Evolutionary conservation across 2,329 filamentous ascomycete species (phyloP).

Genomic region (Zymoseptoria tritici): DNA sequence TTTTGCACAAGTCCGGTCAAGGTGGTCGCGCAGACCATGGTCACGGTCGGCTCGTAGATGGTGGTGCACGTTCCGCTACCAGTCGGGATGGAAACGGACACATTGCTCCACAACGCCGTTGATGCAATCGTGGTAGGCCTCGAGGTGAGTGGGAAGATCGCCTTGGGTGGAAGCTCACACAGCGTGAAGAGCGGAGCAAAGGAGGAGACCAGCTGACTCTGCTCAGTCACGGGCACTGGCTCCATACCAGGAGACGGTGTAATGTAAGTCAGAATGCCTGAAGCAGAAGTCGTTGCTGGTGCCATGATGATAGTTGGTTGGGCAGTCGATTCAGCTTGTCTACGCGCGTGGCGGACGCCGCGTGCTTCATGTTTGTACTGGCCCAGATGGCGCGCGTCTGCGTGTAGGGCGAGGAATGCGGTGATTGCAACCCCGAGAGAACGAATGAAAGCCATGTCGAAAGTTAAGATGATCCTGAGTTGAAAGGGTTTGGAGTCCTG

Average conservation of each 20-base stretch:
- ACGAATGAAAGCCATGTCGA: slow-evolving; percentile 16
- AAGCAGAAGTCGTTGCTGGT: slow-evolving; percentile 13
- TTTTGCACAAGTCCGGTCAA: slow-evolving; percentile 36
- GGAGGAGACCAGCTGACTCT: slow-evolving; percentile 39
- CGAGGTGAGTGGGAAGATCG: slow-evolving; percentile 24
- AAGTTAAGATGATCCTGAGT: neutral
- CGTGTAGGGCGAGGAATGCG: slow-evolving; percentile 12
- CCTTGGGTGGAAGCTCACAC: slow-evolving; percentile 35
- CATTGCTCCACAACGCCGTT: slow-evolving; percentile 33
- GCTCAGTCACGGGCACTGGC: slow-evolving; percentile 34
- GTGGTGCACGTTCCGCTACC: slow-evolving; percentile 34
- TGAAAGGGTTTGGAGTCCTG: slow-evolving; percentile 6
- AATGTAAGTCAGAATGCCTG: slow-evolving; percentile 31
- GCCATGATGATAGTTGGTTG: slow-evolving; percentile 11
- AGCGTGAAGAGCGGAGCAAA: slow-evolving; percentile 37
- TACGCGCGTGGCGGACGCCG: slow-evolving; percentile 16
- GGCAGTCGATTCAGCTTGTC: slow-evolving; percentile 18
- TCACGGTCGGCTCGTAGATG: slow-evolving; percentile 34
- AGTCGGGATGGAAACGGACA: slow-evolving; percentile 27
- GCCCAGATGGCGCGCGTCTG: slow-evolving; percentile 15
- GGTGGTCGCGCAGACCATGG: slow-evolving; percentile 39
- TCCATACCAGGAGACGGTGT: slow-evolving; percentile 38
- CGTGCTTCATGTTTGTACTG: slow-evolving; percentile 26
- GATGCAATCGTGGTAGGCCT: slow-evolving; percentile 20
- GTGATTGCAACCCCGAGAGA: slow-evolving; percentile 12